Conservation (phyloP, 2,329 filamentous ascomycete genomes). For the Diaporthe citrichinensis region DNA sequence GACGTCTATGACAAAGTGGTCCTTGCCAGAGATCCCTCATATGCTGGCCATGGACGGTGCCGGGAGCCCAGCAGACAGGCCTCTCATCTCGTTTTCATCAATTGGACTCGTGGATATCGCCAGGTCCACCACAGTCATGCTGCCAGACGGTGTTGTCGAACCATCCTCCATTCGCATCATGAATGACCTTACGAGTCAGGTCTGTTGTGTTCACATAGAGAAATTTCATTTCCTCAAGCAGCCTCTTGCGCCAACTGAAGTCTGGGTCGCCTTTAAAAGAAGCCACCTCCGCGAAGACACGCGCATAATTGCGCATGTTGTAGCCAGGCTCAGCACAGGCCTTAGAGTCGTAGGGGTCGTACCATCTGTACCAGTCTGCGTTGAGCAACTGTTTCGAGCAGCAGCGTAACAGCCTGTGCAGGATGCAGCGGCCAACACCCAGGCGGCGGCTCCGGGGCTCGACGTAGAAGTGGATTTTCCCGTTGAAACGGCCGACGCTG, state of each 20-base stretch:
- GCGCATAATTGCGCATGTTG: slow-evolving; percentile 33
- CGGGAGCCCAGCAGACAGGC: background rate
- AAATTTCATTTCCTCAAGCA: slow-evolving; percentile 31
- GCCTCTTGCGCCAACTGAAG: slow-evolving; percentile 29
- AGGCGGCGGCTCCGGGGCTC: slow-evolving; percentile 35
- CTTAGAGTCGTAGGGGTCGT: background rate
- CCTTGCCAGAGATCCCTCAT: too few species aligned
- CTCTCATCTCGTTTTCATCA: background rate
- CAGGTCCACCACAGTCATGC: slow-evolving; percentile 28
- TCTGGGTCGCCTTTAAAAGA: slow-evolving; percentile 35
- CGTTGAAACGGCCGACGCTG: slow-evolving; percentile 38
- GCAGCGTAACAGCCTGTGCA: slow-evolving; percentile 35
- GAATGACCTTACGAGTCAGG: slow-evolving; percentile 34
- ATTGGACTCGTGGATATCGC: background rate
- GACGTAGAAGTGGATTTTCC: slow-evolving; percentile 38
- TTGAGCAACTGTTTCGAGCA: slow-evolving; percentile 13
- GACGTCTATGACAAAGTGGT: background rate
- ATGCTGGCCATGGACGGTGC: background rate
- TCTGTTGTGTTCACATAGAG: slow-evolving; percentile 34
- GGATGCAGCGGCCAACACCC: slow-evolving; percentile 37
- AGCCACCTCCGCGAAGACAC: slow-evolving; percentile 37
- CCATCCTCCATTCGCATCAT: slow-evolving; percentile 14
- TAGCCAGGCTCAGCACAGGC: slow-evolving; percentile 24
- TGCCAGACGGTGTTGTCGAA: slow-evolving; percentile 37
- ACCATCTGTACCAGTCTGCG: slow-evolving; percentile 27